Evolutionary conservation across 495 filamentous ascomycete species (phyloP), one percentile per base, ranked within the genome.

Genomic region (Trichoderma gamsii): DNA sequence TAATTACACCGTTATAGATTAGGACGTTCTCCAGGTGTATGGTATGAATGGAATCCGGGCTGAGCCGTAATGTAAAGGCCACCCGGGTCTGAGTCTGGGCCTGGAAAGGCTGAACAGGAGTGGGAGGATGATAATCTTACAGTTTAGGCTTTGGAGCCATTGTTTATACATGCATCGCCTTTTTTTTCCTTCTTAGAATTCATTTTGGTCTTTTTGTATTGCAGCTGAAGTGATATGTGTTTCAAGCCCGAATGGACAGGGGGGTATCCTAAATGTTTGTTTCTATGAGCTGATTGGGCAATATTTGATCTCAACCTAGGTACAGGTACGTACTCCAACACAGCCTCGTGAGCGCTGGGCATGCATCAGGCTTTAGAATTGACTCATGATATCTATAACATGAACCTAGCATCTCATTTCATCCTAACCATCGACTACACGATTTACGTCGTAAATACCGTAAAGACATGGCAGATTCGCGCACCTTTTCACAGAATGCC

Each of bases 131-230:
- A 32, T 61, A 61, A 29, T 61, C 56, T 61, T 61, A 61, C 27
- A 61, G 56, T 61, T 25, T 61, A 61, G 56, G 56, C 25, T 61
- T 61, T 61, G 56, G 56, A 32, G 56, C 56, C 56, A 61, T 61
- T 61, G 56, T 61, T 61, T 61, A 61, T 61, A 61, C 23, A 25
- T 29, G 56, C 56, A 61, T 32, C 25, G 56, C 9, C 27, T 32
- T 32, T 21, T 32, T 32, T 61, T 18, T 61, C 15, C 27, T 61
- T 32, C 9, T 27, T 25, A 61, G 9, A n/a, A 61, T 21, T 61
- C 51, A 56, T 61, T 61, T 61, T 61, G 56, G 56, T 61, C 56
- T 18, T 61, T 46, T 61, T 16, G 23, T 29, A 12, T 27, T 32
- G 23, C 25, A 18, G 16, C 27, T 29, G 25, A 61, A 18, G 49